Evolutionary conservation across 1,139 yeast genomes (phyloP).

Genomic region (Suhomyces choctaworum): DNA sequence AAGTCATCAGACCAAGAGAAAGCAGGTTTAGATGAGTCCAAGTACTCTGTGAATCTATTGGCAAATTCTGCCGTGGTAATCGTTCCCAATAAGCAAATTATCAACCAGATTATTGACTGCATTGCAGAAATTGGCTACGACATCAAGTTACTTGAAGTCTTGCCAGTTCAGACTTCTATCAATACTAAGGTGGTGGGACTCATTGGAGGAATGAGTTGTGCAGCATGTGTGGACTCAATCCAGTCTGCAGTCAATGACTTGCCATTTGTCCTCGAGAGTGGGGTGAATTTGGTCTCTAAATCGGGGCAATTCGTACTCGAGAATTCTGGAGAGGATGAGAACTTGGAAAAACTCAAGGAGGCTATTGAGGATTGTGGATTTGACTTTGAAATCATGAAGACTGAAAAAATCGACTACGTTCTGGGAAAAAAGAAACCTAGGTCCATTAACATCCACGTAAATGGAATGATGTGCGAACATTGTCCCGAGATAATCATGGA

Average conservation of each 20-base stretch:
- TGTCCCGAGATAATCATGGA: slow-evolving; percentile 62
- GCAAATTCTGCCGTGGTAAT: slow-evolving; percentile 48
- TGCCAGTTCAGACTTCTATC: slow-evolving; percentile 53
- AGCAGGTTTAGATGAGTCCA: slow-evolving; percentile 26
- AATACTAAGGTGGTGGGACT: slow-evolving; percentile 56
- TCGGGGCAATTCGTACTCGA: slow-evolving; percentile 61
- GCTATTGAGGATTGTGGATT: slow-evolving; percentile 68
- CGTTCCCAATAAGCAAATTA: slow-evolving; percentile 51
- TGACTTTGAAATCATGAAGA: slow-evolving; percentile 50
- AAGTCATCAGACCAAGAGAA: too few relatives aligned
- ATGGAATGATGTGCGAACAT: slow-evolving; percentile 70
- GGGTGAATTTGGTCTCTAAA: slow-evolving; percentile 59
- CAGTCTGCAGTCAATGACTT: slow-evolving; percentile 48
- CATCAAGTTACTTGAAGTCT: slow-evolving; percentile 56
- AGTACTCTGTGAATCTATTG: slow-evolving; percentile 42
- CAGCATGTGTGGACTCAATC: slow-evolving; percentile 66
- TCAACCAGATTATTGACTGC: slow-evolving; percentile 47
- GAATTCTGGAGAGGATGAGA: slow-evolving; percentile 23
- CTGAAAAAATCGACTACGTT: slow-evolving; percentile 45
- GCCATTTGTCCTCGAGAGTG: slow-evolving; percentile 54
- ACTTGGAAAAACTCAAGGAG: slow-evolving; percentile 42
- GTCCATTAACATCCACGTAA: slow-evolving; percentile 55
- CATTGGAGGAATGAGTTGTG: slow-evolving; percentile 76
- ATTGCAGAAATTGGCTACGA: slow-evolving; percentile 60
- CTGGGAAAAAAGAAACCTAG: slow-evolving; percentile 50